Conservation (phyloP, 176 grass and related monocot species). For the Alopecurus myosuroides region DNA sequence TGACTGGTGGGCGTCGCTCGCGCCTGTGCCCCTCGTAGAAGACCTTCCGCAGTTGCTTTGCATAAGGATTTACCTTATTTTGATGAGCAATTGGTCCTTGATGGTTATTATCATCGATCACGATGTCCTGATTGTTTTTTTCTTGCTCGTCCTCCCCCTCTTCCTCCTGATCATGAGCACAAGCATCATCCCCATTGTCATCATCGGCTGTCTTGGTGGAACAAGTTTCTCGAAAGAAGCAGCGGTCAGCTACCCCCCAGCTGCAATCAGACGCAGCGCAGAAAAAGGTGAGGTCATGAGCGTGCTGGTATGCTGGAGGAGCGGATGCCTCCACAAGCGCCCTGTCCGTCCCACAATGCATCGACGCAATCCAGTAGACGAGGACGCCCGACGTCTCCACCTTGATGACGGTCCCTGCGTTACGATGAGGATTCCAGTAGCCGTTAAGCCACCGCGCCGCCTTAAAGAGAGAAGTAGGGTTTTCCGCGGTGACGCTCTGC, state of each 20-base stretch:
- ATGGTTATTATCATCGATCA: neutral
- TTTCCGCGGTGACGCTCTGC: neutral
- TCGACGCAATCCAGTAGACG: neutral
- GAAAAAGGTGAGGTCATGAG: neutral
- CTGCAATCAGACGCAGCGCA: neutral
- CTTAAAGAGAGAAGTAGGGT: neutral
- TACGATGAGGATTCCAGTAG: neutral
- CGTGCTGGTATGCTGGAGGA: neutral
- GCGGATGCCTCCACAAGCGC: neutral
- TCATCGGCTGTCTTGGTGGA: neutral
- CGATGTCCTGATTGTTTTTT: neutral
- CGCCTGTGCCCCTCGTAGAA: neutral
- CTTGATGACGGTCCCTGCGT: neutral
- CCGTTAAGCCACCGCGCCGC: slow-evolving; percentile 1
- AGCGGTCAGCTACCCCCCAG: neutral
- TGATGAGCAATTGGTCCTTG: neutral
- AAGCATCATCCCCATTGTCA: neutral
- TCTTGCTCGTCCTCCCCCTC: neutral
- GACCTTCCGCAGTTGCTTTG: neutral
- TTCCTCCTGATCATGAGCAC: neutral
- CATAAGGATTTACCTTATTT: neutral
- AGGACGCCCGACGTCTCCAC: neutral
- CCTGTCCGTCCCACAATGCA: neutral
- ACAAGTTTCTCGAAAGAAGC: neutral
- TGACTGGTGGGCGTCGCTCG: neutral